These are phyloP conservation scores for Asterella californica DNA, from an alignment of 225 moss, liverwort and hornwort genomes.

Conservation along the genomic window DNA sequence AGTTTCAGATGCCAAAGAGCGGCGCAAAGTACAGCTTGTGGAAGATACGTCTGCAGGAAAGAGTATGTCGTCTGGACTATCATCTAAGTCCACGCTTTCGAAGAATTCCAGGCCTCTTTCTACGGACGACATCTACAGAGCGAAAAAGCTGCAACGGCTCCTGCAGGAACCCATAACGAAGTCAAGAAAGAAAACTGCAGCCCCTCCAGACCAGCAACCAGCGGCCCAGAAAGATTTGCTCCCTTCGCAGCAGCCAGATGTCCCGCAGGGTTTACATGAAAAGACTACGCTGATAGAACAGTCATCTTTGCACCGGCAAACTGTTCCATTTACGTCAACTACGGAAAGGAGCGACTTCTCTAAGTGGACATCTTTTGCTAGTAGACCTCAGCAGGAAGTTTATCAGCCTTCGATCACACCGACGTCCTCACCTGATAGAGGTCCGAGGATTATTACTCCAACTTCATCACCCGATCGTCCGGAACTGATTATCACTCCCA, in stretches of 20 bases:
- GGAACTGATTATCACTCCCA: constrained; percentile 6
- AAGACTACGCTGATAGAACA: neutral
- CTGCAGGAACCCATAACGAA: constrained; percentile 58
- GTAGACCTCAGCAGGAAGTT: neutral
- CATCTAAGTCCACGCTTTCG: constrained; percentile 26
- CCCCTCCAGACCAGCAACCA: neutral
- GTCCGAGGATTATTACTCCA: neutral
- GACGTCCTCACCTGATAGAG: constrained; percentile 24
- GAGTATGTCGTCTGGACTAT: constrained; percentile 46
- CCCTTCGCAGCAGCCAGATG: constrained; percentile 13
- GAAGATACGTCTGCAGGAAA: constrained; percentile 59
- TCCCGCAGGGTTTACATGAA: neutral
- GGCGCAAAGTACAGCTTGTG: constrained; percentile 66
- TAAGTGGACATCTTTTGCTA: neutral
- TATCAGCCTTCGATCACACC: constrained; percentile 4
- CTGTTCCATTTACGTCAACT: neutral
- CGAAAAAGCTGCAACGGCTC: constrained; percentile 83
- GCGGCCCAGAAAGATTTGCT: neutral
- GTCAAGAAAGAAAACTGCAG: constrained; percentile 17
- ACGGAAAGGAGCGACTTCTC: constrained; percentile 8
- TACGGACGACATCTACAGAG: constrained; percentile 94
- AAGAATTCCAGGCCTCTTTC: constrained; percentile 88
- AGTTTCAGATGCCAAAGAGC: constrained; percentile 59
- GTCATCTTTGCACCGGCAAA: constrained; percentile 4
- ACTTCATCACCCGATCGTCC: constrained; percentile 19